Conservation (phyloP, 1,139 yeast species). For the Geotrichum bryndzae region DNA sequence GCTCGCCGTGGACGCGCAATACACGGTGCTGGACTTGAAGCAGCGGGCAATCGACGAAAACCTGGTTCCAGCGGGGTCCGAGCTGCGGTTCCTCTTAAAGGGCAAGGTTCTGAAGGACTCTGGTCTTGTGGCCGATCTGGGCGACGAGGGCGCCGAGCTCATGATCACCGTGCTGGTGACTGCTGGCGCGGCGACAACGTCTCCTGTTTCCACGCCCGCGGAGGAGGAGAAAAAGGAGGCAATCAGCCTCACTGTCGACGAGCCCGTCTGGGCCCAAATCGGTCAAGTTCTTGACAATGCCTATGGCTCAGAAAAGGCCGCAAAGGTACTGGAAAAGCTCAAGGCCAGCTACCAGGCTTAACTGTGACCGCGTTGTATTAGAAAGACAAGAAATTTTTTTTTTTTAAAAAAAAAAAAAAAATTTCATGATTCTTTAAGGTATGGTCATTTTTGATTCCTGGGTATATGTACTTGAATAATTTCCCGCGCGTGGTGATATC, state of each 20-base stretch:
- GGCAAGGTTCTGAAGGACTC: slow-evolving; percentile 12
- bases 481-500: no score
- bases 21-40: slow-evolving; percentile 7
- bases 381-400: no score
- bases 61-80: background rate
- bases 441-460: no score
- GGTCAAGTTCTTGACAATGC: background rate
- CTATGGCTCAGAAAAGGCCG: background rate
- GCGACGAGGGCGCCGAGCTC: background rate
- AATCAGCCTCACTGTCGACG: background rate
- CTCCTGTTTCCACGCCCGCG: background rate
- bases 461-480: no score
- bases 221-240: background rate
- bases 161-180: slow-evolving; percentile 1
- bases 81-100: slow-evolving; percentile 4
- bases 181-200: background rate
- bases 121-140: background rate
- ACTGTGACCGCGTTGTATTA: background rate
- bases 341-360: slow-evolving; percentile 1
- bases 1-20: background rate
- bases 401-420: no score
- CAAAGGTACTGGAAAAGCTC: background rate
- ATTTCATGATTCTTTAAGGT: no score
- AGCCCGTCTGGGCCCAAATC: background rate
- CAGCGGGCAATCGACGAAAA: background rate